Percentiles rank a stretch among this genome's conserved stretches.
These are phyloP conservation scores for Canna indica DNA, from an alignment of 176 grass and related monocot species.

Conservation along the genomic window DNA sequence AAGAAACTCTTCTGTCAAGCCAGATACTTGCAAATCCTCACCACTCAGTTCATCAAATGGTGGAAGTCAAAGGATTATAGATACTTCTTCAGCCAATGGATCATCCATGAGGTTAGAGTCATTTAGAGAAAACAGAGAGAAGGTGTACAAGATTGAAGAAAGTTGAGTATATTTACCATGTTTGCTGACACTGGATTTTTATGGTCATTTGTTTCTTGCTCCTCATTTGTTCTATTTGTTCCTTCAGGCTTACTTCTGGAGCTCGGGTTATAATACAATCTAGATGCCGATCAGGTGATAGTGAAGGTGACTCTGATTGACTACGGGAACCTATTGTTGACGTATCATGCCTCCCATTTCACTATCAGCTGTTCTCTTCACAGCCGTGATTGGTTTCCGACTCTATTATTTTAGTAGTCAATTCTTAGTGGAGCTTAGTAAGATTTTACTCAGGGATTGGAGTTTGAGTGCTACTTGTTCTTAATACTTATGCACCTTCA, in stretches of 20 bases:
- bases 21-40: slow-evolving; percentile 52
- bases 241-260: slow-evolving; percentile 88
- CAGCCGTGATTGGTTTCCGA: slow-evolving; percentile 1
- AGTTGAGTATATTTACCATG: slow-evolving; percentile 46
- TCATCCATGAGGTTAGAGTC: slow-evolving; percentile 63
- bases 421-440: no score
- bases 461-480: no score
- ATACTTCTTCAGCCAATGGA: slow-evolving; percentile 34
- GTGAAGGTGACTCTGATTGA: slow-evolving; percentile 60
- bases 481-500: no score
- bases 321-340: slow-evolving; percentile 29
- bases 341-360: slow-evolving; percentile 22
- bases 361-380: neutral
- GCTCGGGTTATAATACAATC: slow-evolving; percentile 88
- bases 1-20: slow-evolving; percentile 31
- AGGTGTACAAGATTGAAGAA: no score
- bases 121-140: slow-evolving; percentile 63
- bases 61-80: slow-evolving; percentile 55
- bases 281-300: slow-evolving; percentile 47
- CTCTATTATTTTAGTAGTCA: no score
- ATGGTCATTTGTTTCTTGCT: neutral
- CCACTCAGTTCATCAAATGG: slow-evolving; percentile 55
- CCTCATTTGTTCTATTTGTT: slow-evolving; percentile 6
- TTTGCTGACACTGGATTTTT: neutral
- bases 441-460: no score